Evolutionary conservation across 352 stramenopile genomes (phyloP).

Genomic region (Pythium sp.): DNA sequence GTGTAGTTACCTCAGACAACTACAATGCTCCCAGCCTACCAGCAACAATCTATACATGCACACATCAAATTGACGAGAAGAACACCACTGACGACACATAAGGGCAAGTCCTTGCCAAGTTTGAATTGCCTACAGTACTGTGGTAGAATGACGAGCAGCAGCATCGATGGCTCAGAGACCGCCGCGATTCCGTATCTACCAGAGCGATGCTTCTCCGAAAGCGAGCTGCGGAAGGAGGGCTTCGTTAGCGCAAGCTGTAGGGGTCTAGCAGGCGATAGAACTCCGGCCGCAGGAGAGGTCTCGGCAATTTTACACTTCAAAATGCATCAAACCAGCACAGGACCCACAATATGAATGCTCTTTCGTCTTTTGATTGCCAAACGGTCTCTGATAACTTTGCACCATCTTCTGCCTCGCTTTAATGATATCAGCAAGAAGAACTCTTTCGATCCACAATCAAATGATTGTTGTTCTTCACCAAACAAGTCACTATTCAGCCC

Average conservation of each 20-base stretch:
- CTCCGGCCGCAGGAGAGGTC: neutral
- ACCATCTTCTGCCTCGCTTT: neutral
- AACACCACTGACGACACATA: neutral
- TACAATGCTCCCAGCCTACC: neutral
- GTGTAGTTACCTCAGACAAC: too few species aligned
- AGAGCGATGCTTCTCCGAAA: neutral
- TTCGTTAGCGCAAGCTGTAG: neutral
- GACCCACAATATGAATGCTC: neutral
- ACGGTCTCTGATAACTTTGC: neutral
- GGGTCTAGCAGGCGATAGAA: neutral
- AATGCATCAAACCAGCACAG: neutral
- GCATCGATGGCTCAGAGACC: neutral
- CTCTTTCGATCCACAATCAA: neutral
- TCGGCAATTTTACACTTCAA: neutral
- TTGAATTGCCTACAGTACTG: neutral
- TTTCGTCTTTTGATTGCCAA: neutral
- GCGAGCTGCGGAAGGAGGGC: neutral
- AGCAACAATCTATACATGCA: neutral
- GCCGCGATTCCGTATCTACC: neutral
- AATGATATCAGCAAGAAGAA: neutral
- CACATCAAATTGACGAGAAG: neutral
- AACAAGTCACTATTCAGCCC: neutral
- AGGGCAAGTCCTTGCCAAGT: neutral
- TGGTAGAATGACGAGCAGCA: neutral
- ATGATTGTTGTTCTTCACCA: neutral